Evolutionary conservation across 148 eudicot genomes (phyloP).

Genomic region (Agrostemma githago): DNA sequence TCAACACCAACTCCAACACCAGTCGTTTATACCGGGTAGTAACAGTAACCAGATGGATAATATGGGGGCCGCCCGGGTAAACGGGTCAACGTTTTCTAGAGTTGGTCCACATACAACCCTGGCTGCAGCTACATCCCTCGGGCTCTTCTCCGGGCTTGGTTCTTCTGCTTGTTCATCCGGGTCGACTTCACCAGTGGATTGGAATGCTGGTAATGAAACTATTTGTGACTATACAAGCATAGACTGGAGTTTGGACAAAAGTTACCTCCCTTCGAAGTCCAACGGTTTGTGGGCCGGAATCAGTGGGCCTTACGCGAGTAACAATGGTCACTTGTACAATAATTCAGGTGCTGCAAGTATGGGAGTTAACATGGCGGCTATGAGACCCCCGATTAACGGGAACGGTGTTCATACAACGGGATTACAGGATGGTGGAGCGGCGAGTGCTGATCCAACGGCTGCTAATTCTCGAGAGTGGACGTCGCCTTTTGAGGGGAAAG

Average conservation of each 20-base stretch:
- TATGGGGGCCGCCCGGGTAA: conserved; percentile 31
- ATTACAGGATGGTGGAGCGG: conserved; percentile 53
- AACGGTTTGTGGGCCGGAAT: conserved; percentile 45
- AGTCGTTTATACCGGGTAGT: conserved; percentile 33
- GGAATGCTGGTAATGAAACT: conserved; percentile 67
- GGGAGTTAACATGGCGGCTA: conserved; percentile 36
- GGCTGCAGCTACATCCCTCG: conserved; percentile 81
- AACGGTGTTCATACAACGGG: conserved; percentile 43
- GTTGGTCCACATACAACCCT: conserved; percentile 50
- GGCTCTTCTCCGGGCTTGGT: conserved; percentile 78
- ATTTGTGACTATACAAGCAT: conserved; percentile 77
- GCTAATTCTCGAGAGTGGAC: conserved; percentile 81
- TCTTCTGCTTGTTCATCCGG: conserved; percentile 63
- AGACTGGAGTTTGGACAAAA: conserved; percentile 83
- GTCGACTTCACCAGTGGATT: conserved; percentile 75
- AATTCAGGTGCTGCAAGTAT: conserved; percentile 36
- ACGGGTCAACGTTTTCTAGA: conserved; percentile 38
- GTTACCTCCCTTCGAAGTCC: conserved; percentile 34
- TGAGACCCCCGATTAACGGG: conserved; percentile 49
- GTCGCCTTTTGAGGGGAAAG: conserved; percentile 94
- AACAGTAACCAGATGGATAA: conserved; percentile 43
- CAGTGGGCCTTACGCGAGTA: conserved; percentile 33
- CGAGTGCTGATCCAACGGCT: conserved; percentile 36
- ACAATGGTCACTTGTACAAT: conserved; percentile 32
- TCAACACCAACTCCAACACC: conserved; percentile 50